Evolutionary conservation across 495 filamentous ascomycete species (phyloP).

Genomic region (Penicillium riverlandense): DNA sequence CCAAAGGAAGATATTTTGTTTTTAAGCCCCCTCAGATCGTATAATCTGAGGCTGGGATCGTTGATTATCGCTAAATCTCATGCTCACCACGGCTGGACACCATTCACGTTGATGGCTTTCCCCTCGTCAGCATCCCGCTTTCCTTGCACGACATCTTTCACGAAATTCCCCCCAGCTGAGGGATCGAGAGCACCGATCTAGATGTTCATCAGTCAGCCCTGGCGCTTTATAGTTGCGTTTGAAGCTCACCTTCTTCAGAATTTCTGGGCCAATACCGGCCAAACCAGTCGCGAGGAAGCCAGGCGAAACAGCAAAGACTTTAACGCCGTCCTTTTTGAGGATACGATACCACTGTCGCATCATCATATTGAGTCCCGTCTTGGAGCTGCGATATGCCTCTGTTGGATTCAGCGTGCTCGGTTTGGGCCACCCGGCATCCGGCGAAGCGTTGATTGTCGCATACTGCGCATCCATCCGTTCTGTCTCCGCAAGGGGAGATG

Average conservation of each 20-base stretch:
- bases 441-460: slow-evolving; percentile 22
- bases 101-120: slow-evolving; percentile 25
- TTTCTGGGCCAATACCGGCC: slow-evolving; percentile 7
- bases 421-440: slow-evolving; percentile 44
- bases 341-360: slow-evolving; percentile 50
- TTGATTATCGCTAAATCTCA: too few relatives aligned
- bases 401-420: slow-evolving; percentile 1
- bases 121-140: slow-evolving; percentile 41
- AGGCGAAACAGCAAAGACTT: slow-evolving; percentile 48
- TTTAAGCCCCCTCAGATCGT: too few relatives aligned
- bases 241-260: too few relatives aligned
- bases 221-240: too few relatives aligned
- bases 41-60: too few relatives aligned
- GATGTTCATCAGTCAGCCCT: slow-evolving; percentile 20
- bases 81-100: slow-evolving; percentile 34
- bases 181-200: slow-evolving; percentile 38
- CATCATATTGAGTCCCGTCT: slow-evolving; percentile 60
- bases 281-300: slow-evolving; percentile 51
- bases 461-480: slow-evolving; percentile 21
- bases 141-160: slow-evolving; percentile 40
- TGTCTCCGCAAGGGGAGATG: slow-evolving; percentile 24
- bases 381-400: slow-evolving; percentile 42
- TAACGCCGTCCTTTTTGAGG: slow-evolving; percentile 52
- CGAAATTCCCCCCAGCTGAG: slow-evolving; percentile 31
- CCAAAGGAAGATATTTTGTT: too few relatives aligned